A percentile compares a stretch with the other conserved stretches of the same genome.
Evolutionary conservation across 441 rosid species (phyloP).

Genomic region (Arabidopsis lyrata): DNA sequence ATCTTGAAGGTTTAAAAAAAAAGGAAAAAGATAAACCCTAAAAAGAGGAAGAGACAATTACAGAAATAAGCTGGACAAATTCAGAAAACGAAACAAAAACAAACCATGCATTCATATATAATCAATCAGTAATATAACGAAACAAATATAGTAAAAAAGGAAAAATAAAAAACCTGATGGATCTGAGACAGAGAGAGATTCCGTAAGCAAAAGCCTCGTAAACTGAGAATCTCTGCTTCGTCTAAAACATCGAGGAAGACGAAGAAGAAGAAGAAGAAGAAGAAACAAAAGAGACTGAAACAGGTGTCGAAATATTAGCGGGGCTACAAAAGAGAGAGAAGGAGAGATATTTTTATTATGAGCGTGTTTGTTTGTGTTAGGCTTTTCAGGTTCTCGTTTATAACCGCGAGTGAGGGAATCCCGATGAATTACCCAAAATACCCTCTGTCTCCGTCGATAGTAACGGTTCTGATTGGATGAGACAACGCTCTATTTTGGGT

Average conservation of each 20-base stretch:
- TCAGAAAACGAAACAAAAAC: not conserved
- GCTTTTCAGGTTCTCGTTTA: conserved; percentile 43
- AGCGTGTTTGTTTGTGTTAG: not conserved
- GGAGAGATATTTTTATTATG: conserved; percentile 22
- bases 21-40: not conserved
- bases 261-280: not conserved
- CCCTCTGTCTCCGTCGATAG: conserved; percentile 29
- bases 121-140: not conserved
- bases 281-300: not conserved
- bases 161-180: conserved; percentile 40
- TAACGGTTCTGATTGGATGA: conserved; percentile 47
- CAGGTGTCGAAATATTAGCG: conserved; percentile 42
- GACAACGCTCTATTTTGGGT: conserved; percentile 46
- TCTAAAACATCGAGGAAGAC: conserved; percentile 17
- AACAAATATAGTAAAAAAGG: conserved; percentile 2
- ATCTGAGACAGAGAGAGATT: conserved; percentile 39
- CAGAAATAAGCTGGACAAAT: conserved; percentile 22
- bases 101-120: conserved; percentile 36
- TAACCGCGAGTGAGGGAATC: conserved; percentile 28
- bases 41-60: conserved; percentile 20
- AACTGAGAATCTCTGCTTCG: conserved; percentile 42
- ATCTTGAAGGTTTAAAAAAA: not conserved
- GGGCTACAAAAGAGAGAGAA: conserved; percentile 8
- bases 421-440: conserved; percentile 4
- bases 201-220: conserved; percentile 31